These are phyloP conservation scores for Sistotremastrum niveocremeum DNA, from an alignment of 768 basidiomycete genomes.

Conservation along the genomic window DNA sequence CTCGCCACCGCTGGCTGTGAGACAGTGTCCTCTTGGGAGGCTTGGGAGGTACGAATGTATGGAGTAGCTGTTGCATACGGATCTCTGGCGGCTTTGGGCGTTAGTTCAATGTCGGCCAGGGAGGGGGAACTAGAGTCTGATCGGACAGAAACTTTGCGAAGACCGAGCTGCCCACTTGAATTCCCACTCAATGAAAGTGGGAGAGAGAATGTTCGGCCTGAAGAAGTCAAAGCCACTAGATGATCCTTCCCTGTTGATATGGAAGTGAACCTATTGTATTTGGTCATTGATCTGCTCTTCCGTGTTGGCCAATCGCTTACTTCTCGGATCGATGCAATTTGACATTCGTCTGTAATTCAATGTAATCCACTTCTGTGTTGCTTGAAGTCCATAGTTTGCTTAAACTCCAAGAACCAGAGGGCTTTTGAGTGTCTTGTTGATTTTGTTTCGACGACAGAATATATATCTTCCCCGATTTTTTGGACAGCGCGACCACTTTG, in stretches of 20 bases:
- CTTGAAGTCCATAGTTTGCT: slow-evolving; percentile 34
- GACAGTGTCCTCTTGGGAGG: slow-evolving; percentile 4
- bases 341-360: slow-evolving; percentile 45
- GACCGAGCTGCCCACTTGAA: slow-evolving; percentile 70
- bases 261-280: slow-evolving; percentile 42
- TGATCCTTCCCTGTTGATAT: slow-evolving; percentile 65
- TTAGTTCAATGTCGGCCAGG: slow-evolving; percentile 36
- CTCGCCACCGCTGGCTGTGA: slow-evolving; percentile 19
- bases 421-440: slow-evolving; percentile 43
- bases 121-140: slow-evolving; percentile 21
- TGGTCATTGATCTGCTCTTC: neutral
- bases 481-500: slow-evolving; percentile 65
- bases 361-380: slow-evolving; percentile 7
- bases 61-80: slow-evolving; percentile 35
- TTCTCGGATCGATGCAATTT: slow-evolving; percentile 51
- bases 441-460: slow-evolving; percentile 36
- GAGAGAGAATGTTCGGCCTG: slow-evolving; percentile 66
- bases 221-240: slow-evolving; percentile 54
- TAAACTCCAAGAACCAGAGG: slow-evolving; percentile 44
- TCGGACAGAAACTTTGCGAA: slow-evolving; percentile 45
- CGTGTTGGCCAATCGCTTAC: slow-evolving; percentile 21
- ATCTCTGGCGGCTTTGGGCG: slow-evolving; percentile 40
- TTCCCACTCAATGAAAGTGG: slow-evolving; percentile 69
- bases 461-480: slow-evolving; percentile 56
- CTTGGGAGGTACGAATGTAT: slow-evolving; percentile 19